Evolutionary conservation across 345 rosid genomes (phyloP).

Genomic region (Lepidium didymum): DNA sequence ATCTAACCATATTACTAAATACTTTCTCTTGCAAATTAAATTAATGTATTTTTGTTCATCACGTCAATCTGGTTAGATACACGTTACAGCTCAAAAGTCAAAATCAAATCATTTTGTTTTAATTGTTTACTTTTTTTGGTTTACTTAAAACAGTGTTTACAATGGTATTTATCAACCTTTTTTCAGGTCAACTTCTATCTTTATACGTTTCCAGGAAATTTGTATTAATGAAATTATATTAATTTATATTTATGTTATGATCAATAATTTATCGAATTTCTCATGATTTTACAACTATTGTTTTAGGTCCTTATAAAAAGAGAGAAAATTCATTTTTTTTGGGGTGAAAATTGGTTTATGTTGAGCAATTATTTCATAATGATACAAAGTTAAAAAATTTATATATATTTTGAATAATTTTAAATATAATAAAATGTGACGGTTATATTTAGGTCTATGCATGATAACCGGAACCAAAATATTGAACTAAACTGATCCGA

Average conservation of each 20-base stretch:
- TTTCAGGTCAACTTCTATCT: not conserved
- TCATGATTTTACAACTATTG: not conserved
- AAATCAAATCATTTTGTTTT: not conserved
- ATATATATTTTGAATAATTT: not conserved
- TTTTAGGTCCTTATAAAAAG: not conserved
- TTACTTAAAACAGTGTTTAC: constrained; percentile 9
- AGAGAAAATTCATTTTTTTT: too few species aligned
- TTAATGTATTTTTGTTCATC: too few species aligned
- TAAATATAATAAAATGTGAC: too few species aligned
- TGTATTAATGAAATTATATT: not conserved
- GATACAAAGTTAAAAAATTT: not conserved
- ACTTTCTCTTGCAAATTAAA: too few species aligned
- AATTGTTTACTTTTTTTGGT: not conserved
- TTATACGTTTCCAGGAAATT: not conserved
- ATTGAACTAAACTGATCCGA: too few species aligned
- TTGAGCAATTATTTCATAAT: not conserved
- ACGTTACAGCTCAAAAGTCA: too few species aligned
- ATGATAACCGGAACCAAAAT: too few species aligned
- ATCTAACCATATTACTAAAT: too few species aligned
- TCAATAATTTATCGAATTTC: not conserved
- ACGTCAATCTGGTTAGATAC: too few species aligned
- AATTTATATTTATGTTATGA: not conserved
- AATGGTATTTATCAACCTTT: not conserved
- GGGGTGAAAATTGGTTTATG: not conserved
- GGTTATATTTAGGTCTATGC: too few species aligned